Evolutionary conservation across 495 filamentous ascomycete species (phyloP), one percentile per base, ranked within the genome.

Genomic region (Podospora australis): DNA sequence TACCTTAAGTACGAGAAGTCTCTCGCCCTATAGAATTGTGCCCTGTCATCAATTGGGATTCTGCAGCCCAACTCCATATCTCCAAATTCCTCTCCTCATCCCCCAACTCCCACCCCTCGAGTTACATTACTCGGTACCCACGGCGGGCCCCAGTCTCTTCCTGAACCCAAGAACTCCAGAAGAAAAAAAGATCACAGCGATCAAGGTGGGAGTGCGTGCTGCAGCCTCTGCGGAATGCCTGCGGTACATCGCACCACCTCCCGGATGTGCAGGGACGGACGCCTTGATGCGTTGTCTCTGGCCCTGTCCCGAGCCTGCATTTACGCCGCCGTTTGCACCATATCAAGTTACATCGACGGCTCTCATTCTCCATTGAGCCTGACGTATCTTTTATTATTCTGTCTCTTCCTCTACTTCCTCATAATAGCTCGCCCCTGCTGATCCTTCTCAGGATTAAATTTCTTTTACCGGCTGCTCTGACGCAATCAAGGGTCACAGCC

Each of bases 281-380:
- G 48, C 45, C 48, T 65, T 57, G 62, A 65, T 65, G 59, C 57
- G 62, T 63, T 65, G 62, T 65, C 62, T 44, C 30, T n/a, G n/a
- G n/a, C n/a, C n/a, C n/a, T n/a, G n/a, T n/a, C n/a, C n/a, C n/a
- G n/a, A n/a, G n/a, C n/a, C n/a, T n/a, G n/a, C n/a, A n/a, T n/a
- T n/a, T n/a, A n/a, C n/a, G n/a, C n/a, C n/a, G n/a, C n/a, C n/a
- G n/a, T n/a, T n/a, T n/a, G n/a, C n/a, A n/a, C n/a, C n/a, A n/a
- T n/a, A n/a, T n/a, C n/a, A n/a, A n/a, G n/a, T n/a, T n/a, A n/a
- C n/a, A n/a, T n/a, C n/a, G n/a, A n/a, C n/a, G n/a, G n/a, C n/a
- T n/a, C n/a, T n/a, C n/a, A n/a, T n/a, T n/a, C n/a, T n/a, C n/a
- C n/a, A n/a, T n/a, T n/a, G n/a, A n/a, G n/a, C n/a, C n/a, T n/a